These are phyloP conservation scores for Apiospora malaysiana DNA, from an alignment of 2,329 filamentous ascomycete species.

Conservation along the genomic window DNA sequence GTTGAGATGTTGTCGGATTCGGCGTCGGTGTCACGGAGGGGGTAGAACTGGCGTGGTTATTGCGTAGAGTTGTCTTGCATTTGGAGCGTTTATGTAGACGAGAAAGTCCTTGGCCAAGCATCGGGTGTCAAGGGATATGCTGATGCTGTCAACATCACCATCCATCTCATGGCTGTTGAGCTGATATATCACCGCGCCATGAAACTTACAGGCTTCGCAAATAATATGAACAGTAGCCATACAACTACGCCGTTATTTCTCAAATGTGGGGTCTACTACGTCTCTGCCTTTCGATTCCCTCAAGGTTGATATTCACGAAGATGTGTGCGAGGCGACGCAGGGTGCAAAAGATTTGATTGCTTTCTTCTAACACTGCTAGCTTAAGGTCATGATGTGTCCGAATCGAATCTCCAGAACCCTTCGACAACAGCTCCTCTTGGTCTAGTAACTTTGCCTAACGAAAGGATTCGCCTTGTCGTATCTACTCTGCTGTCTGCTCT, in stretches of 20 bases:
- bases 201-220: too few relatives aligned
- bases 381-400: neutral
- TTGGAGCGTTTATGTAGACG: neutral
- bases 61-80: neutral
- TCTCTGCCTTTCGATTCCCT: too few relatives aligned
- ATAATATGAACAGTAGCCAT: too few relatives aligned
- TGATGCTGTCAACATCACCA: too few relatives aligned
- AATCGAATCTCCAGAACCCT: neutral
- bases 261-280: too few relatives aligned
- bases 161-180: too few relatives aligned
- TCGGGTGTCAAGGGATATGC: too few relatives aligned
- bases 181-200: too few relatives aligned
- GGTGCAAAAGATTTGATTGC: neutral
- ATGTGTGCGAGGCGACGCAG: too few relatives aligned
- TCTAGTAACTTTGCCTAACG: neutral
- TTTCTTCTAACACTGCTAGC: conserved; percentile 5
- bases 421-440: too few relatives aligned
- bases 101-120: neutral
- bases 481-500: neutral
- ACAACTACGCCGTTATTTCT: too few relatives aligned
- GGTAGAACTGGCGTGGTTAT: neutral
- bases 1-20: conserved; percentile 22
- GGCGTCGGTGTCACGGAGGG: neutral
- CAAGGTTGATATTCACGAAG: too few relatives aligned
- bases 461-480: neutral